These are phyloP conservation scores for Biscogniauxia mediterranea DNA, from an alignment of 2,329 filamentous ascomycete species.

Conservation along the genomic window DNA sequence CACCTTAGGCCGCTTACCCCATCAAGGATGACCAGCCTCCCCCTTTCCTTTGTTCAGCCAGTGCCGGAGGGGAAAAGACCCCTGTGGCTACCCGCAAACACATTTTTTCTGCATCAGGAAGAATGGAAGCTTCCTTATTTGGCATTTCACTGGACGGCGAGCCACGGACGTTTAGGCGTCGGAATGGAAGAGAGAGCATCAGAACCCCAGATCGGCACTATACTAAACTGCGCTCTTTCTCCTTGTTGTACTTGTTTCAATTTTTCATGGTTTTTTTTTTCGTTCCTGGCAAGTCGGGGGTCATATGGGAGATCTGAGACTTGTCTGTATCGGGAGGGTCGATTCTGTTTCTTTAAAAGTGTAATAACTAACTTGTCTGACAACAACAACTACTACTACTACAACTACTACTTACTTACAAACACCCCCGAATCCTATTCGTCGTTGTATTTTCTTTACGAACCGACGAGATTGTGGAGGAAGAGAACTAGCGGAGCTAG, in stretches of 20 bases:
- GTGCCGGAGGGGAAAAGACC: neutral
- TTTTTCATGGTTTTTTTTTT: neutral
- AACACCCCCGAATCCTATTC: neutral
- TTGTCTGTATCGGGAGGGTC: neutral
- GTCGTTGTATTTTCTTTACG: neutral
- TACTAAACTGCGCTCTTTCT: neutral
- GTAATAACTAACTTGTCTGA: neutral
- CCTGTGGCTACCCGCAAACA: neutral
- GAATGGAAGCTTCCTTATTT: neutral
- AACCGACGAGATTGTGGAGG: neutral
- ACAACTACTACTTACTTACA: too few relatives aligned
- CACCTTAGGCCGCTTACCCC: neutral
- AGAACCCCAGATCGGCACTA: neutral
- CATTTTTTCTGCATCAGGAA: neutral
- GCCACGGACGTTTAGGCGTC: neutral
- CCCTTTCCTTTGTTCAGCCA: neutral
- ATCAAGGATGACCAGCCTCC: neutral
- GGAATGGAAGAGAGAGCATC: neutral
- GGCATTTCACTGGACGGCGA: neutral
- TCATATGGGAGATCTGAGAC: neutral
- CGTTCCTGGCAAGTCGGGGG: neutral
- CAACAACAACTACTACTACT: neutral
- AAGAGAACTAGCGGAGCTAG: neutral
- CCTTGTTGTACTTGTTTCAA: neutral
- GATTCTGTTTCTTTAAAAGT: neutral